These are phyloP conservation scores for Hippophae tibetana DNA, from an alignment of 306 rosid species.

Conservation along the genomic window DNA sequence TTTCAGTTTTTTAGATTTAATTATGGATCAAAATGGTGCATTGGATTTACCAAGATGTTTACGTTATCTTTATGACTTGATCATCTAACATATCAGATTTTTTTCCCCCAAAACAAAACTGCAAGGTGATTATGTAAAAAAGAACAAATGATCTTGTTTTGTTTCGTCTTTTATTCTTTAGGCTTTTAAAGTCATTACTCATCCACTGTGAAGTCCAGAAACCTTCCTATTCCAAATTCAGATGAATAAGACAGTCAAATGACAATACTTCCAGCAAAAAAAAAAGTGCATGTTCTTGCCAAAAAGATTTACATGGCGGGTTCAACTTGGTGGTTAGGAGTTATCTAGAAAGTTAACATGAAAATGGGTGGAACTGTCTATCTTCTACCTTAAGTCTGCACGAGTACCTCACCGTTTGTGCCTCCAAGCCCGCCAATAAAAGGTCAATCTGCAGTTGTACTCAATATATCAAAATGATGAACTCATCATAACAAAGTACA, in stretches of 20 bases:
- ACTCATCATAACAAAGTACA: conserved; percentile 1
- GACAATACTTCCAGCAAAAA: neutral
- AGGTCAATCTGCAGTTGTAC: conserved; percentile 20
- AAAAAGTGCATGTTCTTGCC: neutral
- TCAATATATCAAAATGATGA: conserved; percentile 6
- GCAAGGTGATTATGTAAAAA: no score
- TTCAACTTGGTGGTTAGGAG: conserved; percentile 1
- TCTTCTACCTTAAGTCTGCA: conserved; percentile 6
- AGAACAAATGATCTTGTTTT: no score
- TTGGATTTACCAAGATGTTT: no score
- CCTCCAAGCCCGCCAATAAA: neutral
- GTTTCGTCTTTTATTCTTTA: no score
- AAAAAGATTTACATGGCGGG: conserved; percentile 5
- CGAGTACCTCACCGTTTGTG: neutral
- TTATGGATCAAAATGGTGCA: no score
- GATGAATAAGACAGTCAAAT: neutral
- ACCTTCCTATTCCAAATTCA: neutral
- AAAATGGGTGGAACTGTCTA: conserved; percentile 1
- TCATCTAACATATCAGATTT: no score
- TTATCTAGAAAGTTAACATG: neutral
- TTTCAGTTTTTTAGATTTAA: no score
- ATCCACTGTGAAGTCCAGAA: no score
- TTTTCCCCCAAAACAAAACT: no score
- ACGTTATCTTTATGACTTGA: no score
- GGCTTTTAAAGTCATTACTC: no score